Evolutionary conservation across 352 stramenopile species (phyloP).

Genomic region (Phytophthora boehmeriae): DNA sequence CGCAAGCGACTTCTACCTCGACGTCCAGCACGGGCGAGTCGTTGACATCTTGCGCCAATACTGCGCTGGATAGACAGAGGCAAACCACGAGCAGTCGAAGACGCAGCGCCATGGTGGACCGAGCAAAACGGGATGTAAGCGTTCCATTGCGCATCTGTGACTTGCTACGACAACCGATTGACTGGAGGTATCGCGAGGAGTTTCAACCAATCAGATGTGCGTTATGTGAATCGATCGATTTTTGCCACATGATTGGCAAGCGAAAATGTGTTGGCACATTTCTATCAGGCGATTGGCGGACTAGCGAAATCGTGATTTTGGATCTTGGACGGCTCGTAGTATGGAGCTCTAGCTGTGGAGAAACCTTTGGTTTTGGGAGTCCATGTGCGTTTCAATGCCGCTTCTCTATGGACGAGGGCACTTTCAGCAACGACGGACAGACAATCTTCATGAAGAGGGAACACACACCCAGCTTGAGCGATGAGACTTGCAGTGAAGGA

Average conservation of each 20-base stretch:
- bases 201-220: slow-evolving; percentile 16
- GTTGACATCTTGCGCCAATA: slow-evolving; percentile 32
- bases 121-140: too few species aligned
- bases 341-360: too few species aligned
- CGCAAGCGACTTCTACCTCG: slow-evolving; percentile 36
- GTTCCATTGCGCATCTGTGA: slow-evolving; percentile 2
- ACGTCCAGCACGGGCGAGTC: slow-evolving; percentile 40
- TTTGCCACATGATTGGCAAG: slow-evolving; percentile 4
- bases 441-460: too few species aligned
- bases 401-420: too few species aligned
- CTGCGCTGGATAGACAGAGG: slow-evolving; percentile 5
- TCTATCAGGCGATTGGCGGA: too few species aligned
- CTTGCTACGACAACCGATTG: neutral
- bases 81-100: neutral
- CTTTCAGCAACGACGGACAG: too few species aligned
- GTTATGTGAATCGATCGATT: slow-evolving; percentile 1
- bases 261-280: neutral
- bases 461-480: too few species aligned
- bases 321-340: too few species aligned
- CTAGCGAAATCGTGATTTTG: too few species aligned
- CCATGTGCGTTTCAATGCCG: too few species aligned
- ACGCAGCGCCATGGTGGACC: slow-evolving; percentile 7
- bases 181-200: neutral
- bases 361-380: too few species aligned
- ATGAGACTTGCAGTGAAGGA: too few species aligned